Evolutionary conservation across 306 rosid species (phyloP).

Genomic region (Hippophae rhamnoides): DNA sequence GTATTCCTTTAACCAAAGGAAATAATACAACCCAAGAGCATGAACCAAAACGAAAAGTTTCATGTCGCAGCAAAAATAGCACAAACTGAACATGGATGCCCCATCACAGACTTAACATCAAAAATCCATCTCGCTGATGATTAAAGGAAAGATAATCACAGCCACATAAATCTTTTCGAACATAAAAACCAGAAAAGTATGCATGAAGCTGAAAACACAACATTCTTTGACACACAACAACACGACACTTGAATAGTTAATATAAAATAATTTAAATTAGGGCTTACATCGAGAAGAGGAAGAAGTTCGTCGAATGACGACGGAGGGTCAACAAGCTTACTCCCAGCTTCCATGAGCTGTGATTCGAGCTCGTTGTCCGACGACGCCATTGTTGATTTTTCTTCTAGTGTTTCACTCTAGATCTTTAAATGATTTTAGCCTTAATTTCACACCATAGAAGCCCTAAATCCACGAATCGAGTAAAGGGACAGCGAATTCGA

Average conservation of each 20-base stretch:
- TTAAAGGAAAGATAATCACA: constrained; percentile 2
- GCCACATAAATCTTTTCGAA: background rate
- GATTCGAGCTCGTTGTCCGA: constrained; percentile 45
- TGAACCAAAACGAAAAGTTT: too few relatives aligned
- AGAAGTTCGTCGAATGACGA: constrained; percentile 62
- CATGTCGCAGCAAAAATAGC: too few relatives aligned
- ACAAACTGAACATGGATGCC: too few relatives aligned
- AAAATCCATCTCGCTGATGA: background rate
- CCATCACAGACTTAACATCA: background rate
- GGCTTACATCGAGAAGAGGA: constrained; percentile 59
- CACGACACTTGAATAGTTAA: background rate
- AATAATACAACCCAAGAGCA: too few relatives aligned
- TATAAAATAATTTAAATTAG: background rate
- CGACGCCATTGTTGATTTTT: constrained; percentile 40
- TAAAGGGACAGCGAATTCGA: constrained; percentile 8
- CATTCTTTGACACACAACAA: background rate
- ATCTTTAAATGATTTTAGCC: constrained; percentile 29
- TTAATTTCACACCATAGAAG: constrained; percentile 42
- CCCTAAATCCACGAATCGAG: constrained; percentile 22
- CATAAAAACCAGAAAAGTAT: background rate
- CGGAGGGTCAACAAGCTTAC: constrained; percentile 62
- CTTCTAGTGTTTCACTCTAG: constrained; percentile 20
- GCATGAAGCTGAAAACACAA: background rate
- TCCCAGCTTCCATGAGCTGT: constrained; percentile 62
- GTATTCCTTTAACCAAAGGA: too few relatives aligned